phyloP scores from a whole-genome alignment of 2,329 filamentous ascomycete species.

The Sarocladium strictum region DNA sequence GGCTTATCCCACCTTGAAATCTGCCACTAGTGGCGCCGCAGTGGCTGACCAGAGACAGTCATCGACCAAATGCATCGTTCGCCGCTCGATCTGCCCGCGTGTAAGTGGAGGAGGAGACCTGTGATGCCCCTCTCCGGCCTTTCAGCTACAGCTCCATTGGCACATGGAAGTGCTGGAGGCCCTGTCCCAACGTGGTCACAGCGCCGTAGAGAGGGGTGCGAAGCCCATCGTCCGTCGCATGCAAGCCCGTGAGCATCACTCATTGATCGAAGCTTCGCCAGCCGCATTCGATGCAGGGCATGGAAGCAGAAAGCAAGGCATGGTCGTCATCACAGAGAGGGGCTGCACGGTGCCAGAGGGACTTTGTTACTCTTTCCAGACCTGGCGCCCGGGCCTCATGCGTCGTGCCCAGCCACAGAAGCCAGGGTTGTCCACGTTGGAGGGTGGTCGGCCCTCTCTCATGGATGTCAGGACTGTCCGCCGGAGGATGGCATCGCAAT shows the following conservation, averaged over 20 bases:
- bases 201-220: background rate
- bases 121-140: slow-evolving; percentile 2
- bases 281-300: background rate
- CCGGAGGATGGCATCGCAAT: background rate
- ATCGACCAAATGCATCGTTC: background rate
- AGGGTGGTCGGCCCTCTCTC: background rate
- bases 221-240: background rate
- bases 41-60: background rate
- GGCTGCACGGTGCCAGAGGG: background rate
- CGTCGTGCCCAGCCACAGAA: background rate
- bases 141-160: background rate
- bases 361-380: background rate
- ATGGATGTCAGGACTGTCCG: background rate
- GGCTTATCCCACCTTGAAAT: background rate
- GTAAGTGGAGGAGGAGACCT: background rate
- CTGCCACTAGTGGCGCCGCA: background rate
- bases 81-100: background rate
- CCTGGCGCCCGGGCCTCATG: slow-evolving; percentile 1
- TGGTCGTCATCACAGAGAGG: background rate
- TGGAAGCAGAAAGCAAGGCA: slow-evolving; percentile 1
- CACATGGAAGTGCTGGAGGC: background rate
- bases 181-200: slow-evolving; percentile 5
- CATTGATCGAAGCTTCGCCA: background rate
- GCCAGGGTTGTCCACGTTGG: background rate
- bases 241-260: background rate